phyloP scores from a whole-genome alignment of 176 grass and related monocot genomes.

The Oryza longistaminata region DNA sequence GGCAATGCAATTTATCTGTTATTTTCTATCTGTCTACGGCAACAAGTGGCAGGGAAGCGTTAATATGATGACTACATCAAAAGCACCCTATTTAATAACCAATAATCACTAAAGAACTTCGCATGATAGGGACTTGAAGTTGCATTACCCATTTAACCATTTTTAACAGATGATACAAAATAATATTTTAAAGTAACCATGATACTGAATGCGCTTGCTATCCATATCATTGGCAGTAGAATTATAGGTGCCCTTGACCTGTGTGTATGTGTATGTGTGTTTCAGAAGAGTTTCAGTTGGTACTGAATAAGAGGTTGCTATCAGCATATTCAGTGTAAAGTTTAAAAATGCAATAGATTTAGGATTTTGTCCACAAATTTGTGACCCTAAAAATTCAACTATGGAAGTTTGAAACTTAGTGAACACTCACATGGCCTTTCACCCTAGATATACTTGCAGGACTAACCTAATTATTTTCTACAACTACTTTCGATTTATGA shows the following conservation, averaged over 20 bases:
- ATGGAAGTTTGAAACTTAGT: background rate
- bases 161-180: background rate
- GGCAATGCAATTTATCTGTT: slow-evolving; percentile 32
- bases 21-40: background rate
- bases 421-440: slow-evolving; percentile 29
- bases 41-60: slow-evolving; percentile 12
- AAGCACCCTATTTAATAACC: background rate
- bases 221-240: slow-evolving; percentile 10
- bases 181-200: background rate
- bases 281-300: background rate
- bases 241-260: background rate
- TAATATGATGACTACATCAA: slow-evolving; percentile 25
- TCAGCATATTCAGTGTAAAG: background rate
- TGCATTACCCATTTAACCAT: background rate
- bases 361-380: background rate
- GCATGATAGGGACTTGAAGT: slow-evolving; percentile 16
- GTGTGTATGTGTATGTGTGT: background rate
- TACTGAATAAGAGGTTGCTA: background rate
- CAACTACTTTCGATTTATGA: background rate
- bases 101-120: slow-evolving; percentile 4
- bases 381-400: background rate
- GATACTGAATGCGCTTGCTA: slow-evolving; percentile 4
- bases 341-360: slow-evolving; percentile 6
- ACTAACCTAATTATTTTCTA: background rate
- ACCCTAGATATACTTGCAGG: background rate